These are phyloP conservation scores for Diversispora eburnea DNA, from an alignment of 192 early-diverging fungal species.

Conservation along the genomic window DNA sequence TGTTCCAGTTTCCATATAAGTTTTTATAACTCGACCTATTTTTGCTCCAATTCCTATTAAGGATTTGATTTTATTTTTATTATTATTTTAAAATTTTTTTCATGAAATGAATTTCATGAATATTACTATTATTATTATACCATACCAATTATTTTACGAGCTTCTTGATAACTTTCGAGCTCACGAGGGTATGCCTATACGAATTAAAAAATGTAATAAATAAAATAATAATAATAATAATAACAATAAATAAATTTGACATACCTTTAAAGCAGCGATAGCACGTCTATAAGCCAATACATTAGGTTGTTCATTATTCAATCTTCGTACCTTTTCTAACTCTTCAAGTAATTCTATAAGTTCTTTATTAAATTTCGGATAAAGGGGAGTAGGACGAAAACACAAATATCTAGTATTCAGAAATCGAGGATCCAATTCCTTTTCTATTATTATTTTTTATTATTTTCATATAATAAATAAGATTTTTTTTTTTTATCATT, in stretches of 20 bases:
- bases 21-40: slow-evolving; percentile 24
- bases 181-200: slow-evolving; percentile 33
- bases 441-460: not conserved
- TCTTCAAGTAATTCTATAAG: slow-evolving; percentile 27
- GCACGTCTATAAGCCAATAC: slow-evolving; percentile 33
- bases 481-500: too few relatives aligned
- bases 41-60: slow-evolving; percentile 33
- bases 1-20: not conserved
- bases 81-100: not conserved
- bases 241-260: not conserved
- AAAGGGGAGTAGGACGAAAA: slow-evolving; percentile 32
- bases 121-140: not conserved
- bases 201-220: not conserved
- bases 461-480: too few relatives aligned
- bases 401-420: slow-evolving; percentile 35
- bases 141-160: slow-evolving; percentile 27
- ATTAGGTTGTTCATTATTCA: slow-evolving; percentile 25
- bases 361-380: slow-evolving; percentile 26
- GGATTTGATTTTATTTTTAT: not conserved
- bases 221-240: not conserved
- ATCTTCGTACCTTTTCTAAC: slow-evolving; percentile 28
- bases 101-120: slow-evolving; percentile 13
- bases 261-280: slow-evolving; percentile 34
- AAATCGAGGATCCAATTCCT: slow-evolving; percentile 29
- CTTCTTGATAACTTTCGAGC: slow-evolving; percentile 31